Evolutionary conservation across 2,329 filamentous ascomycete species (phyloP), one percentile per base, ranked within the genome.

Genomic region (Trichoderma arundinaceum): DNA sequence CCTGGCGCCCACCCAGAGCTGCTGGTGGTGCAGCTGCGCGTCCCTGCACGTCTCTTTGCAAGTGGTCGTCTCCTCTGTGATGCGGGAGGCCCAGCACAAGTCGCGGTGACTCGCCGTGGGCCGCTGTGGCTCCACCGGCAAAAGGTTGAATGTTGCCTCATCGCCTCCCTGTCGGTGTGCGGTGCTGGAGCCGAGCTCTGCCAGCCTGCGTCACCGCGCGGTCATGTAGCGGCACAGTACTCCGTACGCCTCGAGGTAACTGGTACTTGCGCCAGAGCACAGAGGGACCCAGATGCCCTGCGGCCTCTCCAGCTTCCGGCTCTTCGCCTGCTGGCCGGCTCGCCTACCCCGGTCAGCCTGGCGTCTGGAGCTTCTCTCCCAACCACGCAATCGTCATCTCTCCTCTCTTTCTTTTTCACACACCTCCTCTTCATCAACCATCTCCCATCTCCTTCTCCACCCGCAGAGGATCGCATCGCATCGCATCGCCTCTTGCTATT

Each of bases 371-470:
- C 52, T 64, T 64, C 44, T 46, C 49, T 48, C 59, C 59, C 59
- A 58, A 51, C 67, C 66, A 67, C 64, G 54, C 61, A 66, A 64
- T 64, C 64, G 53, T 66, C 67, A 68, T 67, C 57, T 67, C 67
- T 66, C 67, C 38, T 65, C 62, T 62, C 64, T 66, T 59, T 54
- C 64, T 64, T 59, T 67, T 71, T 69, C 53, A 28, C 22, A 28
- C 22, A 28, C 22, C 41, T 66, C 59, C 52, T 44, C 41, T 67
- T 32, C 57, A 57, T 52, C 58, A 57, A 35, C 28, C 58, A 39
- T 39, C 39, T 39, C 39, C 13, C 41, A 58, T 48, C 57, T 58
- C 59, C 65, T 35, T 51, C 49, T 39, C 57, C 57, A 62, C 35
- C 10, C 48, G 52, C 28, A 41, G n/a, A 51, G 43, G 22, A 41